Conservation (phyloP, 495 filamentous ascomycete genomes). For the Emericellopsis terricola region DNA sequence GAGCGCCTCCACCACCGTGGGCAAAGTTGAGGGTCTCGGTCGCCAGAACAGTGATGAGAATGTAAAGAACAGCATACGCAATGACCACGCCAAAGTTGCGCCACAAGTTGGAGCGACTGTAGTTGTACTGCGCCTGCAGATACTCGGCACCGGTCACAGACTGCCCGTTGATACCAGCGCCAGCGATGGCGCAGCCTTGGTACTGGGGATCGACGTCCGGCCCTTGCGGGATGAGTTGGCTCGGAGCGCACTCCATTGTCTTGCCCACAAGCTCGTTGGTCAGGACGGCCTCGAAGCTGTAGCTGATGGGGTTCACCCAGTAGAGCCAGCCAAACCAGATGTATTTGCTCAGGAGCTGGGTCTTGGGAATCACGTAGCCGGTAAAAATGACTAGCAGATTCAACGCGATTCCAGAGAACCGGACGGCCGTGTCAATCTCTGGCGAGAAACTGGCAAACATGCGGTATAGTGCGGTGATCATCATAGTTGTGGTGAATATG, state of each 20-base stretch:
- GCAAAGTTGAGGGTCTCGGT: conserved; percentile 13
- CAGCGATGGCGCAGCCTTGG: conserved; percentile 43
- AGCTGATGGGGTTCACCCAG: conserved; percentile 62
- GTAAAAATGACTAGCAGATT: conserved; percentile 60
- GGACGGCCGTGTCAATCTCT: conserved; percentile 44
- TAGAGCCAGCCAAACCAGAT: conserved; percentile 65
- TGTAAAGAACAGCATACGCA: conserved; percentile 35
- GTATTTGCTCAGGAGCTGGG: conserved; percentile 33
- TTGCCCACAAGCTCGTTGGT: conserved; percentile 36
- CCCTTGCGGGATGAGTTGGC: conserved; percentile 37
- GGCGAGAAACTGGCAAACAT: neutral
- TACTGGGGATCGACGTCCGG: conserved; percentile 29
- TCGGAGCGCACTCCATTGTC: conserved; percentile 28
- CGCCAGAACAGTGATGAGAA: conserved; percentile 40
- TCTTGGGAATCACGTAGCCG: conserved; percentile 52
- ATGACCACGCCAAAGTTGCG: conserved; percentile 63
- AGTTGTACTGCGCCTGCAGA: conserved; percentile 34
- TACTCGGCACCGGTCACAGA: conserved; percentile 44
- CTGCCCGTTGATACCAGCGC: conserved; percentile 27
- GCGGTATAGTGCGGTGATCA: conserved; percentile 46
- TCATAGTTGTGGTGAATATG: conserved; percentile 45
- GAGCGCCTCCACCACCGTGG: conserved; percentile 35
- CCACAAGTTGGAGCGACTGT: conserved; percentile 52
- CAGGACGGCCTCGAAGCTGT: conserved; percentile 51
- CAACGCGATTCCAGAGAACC: conserved; percentile 31